A percentile compares a stretch with the other conserved stretches of the same genome.
phyloP scores from a whole-genome alignment of 495 filamentous ascomycete species.

The Penicillium lividum region DNA sequence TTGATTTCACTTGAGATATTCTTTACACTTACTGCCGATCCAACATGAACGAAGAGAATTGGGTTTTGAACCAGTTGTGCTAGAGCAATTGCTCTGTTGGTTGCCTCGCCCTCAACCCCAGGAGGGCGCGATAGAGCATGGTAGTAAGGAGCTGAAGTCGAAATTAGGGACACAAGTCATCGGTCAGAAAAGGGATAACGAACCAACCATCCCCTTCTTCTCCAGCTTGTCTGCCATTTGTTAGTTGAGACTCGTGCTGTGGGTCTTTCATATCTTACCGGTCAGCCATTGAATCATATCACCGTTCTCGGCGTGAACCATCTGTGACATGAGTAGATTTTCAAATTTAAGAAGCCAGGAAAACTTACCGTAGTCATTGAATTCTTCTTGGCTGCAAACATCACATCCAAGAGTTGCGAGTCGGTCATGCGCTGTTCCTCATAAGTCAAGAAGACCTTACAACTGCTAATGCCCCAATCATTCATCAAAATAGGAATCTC shows the following conservation, averaged over 20 bases:
- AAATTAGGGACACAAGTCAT: not conserved
- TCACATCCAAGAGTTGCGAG: constrained; percentile 17
- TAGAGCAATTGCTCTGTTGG: constrained; percentile 46
- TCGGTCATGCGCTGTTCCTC: constrained; percentile 15
- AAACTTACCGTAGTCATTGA: constrained; percentile 14
- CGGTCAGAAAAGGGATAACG: not conserved
- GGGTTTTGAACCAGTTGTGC: constrained; percentile 45
- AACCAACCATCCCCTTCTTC: constrained; percentile 16
- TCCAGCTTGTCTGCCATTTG: constrained; percentile 11
- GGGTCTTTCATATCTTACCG: not conserved
- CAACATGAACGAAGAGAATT: constrained; percentile 49
- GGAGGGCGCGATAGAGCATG: constrained; percentile 38
- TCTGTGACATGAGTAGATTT: constrained; percentile 8
- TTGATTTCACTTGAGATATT: constrained; percentile 15
- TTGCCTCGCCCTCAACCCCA: constrained; percentile 42
- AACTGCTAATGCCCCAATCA: constrained; percentile 19
- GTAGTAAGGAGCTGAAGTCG: constrained; percentile 29
- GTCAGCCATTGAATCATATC: constrained; percentile 23
- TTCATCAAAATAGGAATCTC: constrained; percentile 18
- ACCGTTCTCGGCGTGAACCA: constrained; percentile 23
- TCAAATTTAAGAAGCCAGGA: constrained; percentile 22
- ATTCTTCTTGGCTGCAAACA: constrained; percentile 18
- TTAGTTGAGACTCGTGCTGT: not conserved
- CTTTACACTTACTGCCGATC: constrained; percentile 16
- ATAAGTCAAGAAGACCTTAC: constrained; percentile 21